Percentiles rank a stretch among this genome's conserved stretches.
phyloP scores from a whole-genome alignment of 2,329 filamentous ascomycete genomes.

The Claviceps fusiformis region DNA sequence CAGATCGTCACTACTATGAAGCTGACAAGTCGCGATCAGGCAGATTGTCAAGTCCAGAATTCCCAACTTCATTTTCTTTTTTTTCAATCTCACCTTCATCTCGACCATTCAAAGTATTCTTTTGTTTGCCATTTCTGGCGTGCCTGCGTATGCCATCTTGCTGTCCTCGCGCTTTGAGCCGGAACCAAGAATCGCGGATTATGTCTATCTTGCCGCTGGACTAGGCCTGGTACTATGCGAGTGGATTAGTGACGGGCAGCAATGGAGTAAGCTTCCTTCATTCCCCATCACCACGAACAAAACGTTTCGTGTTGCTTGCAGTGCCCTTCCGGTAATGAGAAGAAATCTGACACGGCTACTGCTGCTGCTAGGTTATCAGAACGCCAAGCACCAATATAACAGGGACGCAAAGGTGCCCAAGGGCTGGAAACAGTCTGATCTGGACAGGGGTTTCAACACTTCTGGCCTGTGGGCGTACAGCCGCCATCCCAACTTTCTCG shows the following conservation, averaged over 20 bases:
- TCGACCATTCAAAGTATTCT: constrained; percentile 70
- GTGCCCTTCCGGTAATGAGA: neutral
- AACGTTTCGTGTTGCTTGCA: no score
- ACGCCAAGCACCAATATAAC: constrained; percentile 64
- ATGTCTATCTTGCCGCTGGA: constrained; percentile 31
- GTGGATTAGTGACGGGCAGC: constrained; percentile 78
- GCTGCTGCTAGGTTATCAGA: constrained; percentile 52
- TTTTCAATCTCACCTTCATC: constrained; percentile 87
- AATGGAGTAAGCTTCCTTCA: constrained; percentile 54
- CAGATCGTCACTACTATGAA: neutral
- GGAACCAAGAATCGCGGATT: constrained; percentile 29
- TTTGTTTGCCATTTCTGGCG: constrained; percentile 60
- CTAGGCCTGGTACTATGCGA: constrained; percentile 48
- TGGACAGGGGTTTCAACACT: constrained; percentile 81
- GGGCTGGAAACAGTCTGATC: constrained; percentile 54
- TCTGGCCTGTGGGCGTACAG: constrained; percentile 77
- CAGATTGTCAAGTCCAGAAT: constrained; percentile 55
- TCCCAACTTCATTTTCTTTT: constrained; percentile 53
- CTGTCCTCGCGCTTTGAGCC: constrained; percentile 53
- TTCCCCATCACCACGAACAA: neutral
- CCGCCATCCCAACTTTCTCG: constrained; percentile 88
- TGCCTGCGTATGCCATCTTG: constrained; percentile 71
- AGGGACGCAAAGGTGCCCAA: constrained; percentile 56
- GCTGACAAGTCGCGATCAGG: constrained; percentile 27
- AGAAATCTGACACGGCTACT: neutral